These are phyloP conservation scores for Saccharomycopsis oosterbeekiorum DNA, from an alignment of 805 yeast species.

Conservation along the genomic window DNA sequence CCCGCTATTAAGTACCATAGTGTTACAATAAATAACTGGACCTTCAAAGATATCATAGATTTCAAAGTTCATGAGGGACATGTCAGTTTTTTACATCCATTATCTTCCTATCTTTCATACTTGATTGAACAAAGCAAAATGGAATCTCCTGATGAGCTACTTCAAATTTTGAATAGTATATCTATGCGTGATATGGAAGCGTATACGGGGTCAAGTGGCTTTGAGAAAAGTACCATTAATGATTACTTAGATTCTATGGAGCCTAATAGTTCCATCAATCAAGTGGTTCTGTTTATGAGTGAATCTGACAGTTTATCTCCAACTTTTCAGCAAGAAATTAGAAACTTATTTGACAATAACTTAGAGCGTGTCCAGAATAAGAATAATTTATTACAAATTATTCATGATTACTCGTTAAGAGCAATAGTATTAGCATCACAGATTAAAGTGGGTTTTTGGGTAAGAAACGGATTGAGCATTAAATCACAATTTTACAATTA, in stretches of 20 bases:
- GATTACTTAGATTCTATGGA: background rate
- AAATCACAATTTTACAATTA: conserved; percentile 73
- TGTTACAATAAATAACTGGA: background rate
- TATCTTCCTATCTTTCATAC: conserved; percentile 67
- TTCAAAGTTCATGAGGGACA: conserved; percentile 37
- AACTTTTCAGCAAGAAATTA: background rate
- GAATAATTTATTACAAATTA: conserved; percentile 5
- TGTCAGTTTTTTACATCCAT: conserved; percentile 70
- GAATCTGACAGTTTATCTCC: background rate
- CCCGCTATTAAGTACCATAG: conserved; percentile 7
- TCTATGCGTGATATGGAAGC: background rate
- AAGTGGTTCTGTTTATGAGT: background rate
- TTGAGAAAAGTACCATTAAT: too few relatives aligned
- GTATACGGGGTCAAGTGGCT: background rate
- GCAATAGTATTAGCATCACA: conserved; percentile 73
- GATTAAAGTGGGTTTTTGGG: conserved; percentile 87
- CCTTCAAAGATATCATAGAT: conserved; percentile 15
- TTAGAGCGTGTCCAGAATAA: background rate
- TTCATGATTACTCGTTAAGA: conserved; percentile 53
- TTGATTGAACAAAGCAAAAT: conserved; percentile 42
- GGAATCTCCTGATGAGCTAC: conserved; percentile 19
- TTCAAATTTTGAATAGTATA: background rate
- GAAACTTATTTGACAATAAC: background rate
- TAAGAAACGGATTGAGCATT: conserved; percentile 80
- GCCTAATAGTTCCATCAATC: background rate